Evolutionary conservation across 106 monocot species (phyloP), one percentile per base, ranked within the genome.

Genomic region (Dioscorea dumetorum): DNA sequence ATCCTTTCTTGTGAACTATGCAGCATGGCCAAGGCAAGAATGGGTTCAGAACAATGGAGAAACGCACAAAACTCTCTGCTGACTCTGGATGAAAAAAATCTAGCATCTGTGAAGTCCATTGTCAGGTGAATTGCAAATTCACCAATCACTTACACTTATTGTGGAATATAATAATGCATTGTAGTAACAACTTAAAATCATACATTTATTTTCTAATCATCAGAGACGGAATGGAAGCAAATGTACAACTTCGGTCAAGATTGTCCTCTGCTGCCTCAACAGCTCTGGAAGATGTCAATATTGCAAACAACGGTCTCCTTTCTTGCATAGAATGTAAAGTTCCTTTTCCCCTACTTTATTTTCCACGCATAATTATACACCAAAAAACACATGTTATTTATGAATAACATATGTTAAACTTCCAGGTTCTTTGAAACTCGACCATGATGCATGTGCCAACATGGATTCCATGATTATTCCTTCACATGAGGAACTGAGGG

Each of bases 1-100:
- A n/a, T 9, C 35, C 24, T 50, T 52, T 24, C 32, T 22, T 4
- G 28, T 28, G 28, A 3, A 28, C 28, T 28, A 28, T 82, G 64
- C 68, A 97, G 97, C 75, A 79, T 80, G 82, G 72, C 48, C 58
- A 91, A 84, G 62, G 82, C 87, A 66, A 89, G 28, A 67, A 76
- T 84, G 82, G 89, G 83, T 67, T 79, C 82, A 17, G 50, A 75
- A 57, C 89, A 97, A 65, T 97, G 97, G 97, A 82, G 48, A 80
- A 66, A 84, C 59, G 92, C 92, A 70, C 78, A 97, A 58, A 82
- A 87, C 56, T 88, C 87, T n/a, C 69, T 92, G 71, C 76, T 86
- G 31, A 79, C 71, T 67, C 84, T 91, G 56, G 92, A 73, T 32
- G 83, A 78, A 67, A 70, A 33, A 63, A 89, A 89, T 81, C 71